Evolutionary conservation across 495 filamentous ascomycete genomes (phyloP).

Genomic region (Aspergillus nidulans): DNA sequence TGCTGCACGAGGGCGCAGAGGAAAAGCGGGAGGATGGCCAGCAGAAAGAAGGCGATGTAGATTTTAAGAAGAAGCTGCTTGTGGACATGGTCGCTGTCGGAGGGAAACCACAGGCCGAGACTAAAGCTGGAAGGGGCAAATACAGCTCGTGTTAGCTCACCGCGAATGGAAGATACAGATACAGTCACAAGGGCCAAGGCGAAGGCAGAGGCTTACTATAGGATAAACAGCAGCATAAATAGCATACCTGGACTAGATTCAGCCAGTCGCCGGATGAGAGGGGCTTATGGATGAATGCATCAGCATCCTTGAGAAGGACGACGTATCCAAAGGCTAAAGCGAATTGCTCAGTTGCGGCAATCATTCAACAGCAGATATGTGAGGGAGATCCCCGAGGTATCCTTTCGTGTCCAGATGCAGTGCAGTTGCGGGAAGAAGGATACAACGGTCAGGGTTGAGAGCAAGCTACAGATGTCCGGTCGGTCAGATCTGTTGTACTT

Average conservation of each 20-base stretch:
- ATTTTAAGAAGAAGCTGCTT: background rate
- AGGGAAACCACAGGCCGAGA: conserved; percentile 5
- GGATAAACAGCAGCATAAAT: background rate
- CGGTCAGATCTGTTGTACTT: background rate
- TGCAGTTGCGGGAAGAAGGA: conserved; percentile 5
- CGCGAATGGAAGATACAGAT: too few relatives aligned
- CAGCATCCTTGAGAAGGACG: background rate
- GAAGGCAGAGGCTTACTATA: background rate
- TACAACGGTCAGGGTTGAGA: background rate
- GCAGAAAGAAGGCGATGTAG: conserved; percentile 2
- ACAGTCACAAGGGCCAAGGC: background rate
- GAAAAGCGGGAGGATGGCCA: conserved; percentile 5
- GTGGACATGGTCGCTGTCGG: background rate
- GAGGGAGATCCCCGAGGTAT: conserved; percentile 3
- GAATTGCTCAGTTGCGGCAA: conserved; percentile 5
- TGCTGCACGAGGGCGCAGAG: background rate
- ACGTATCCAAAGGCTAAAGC: background rate
- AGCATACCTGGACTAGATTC: background rate
- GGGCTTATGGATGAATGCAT: conserved; percentile 1
- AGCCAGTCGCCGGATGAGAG: background rate
- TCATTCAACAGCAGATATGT: conserved; percentile 1
- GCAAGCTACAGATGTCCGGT: background rate
- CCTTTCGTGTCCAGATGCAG: background rate
- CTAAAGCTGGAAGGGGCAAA: background rate
- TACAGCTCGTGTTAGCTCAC: background rate